These are phyloP conservation scores for Pseudonitzschia pungens DNA, from an alignment of 108 stramenopile species.

Conservation along the genomic window DNA sequence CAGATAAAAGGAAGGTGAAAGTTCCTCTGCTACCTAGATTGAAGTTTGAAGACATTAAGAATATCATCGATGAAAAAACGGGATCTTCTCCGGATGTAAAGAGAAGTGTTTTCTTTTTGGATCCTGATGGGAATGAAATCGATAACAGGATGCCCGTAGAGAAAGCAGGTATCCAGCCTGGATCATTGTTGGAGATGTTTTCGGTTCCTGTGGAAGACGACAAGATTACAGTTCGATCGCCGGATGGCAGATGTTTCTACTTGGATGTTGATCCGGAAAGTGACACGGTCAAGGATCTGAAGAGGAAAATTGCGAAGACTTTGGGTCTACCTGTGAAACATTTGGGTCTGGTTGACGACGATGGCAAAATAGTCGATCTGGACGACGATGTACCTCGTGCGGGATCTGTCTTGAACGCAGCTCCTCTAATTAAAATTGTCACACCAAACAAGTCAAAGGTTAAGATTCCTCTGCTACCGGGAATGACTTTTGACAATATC, in stretches of 20 bases:
- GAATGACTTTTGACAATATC: slow-evolving; percentile 17
- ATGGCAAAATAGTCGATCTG: no score
- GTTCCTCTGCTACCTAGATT: slow-evolving; percentile 18
- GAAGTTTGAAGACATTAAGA: slow-evolving; percentile 25
- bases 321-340: not conserved
- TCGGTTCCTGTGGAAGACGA: not conserved
- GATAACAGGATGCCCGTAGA: no score
- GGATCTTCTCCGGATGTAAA: slow-evolving; percentile 9
- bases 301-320: no score
- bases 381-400: no score
- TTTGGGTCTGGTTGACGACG: no score
- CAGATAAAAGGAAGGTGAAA: not conserved
- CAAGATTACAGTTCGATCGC: not conserved
- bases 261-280: no score
- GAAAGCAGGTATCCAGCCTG: not conserved
- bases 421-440: not conserved
- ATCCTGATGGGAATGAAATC: no score
- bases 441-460: slow-evolving; percentile 6
- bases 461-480: slow-evolving; percentile 9
- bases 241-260: no score
- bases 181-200: not conserved
- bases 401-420: no score
- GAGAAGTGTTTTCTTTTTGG: slow-evolving; percentile 3
- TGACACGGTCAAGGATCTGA: no score
- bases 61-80: slow-evolving; percentile 22